phyloP scores from a whole-genome alignment of 2,329 filamentous ascomycete species.

The Trichoderma sp. region DNA sequence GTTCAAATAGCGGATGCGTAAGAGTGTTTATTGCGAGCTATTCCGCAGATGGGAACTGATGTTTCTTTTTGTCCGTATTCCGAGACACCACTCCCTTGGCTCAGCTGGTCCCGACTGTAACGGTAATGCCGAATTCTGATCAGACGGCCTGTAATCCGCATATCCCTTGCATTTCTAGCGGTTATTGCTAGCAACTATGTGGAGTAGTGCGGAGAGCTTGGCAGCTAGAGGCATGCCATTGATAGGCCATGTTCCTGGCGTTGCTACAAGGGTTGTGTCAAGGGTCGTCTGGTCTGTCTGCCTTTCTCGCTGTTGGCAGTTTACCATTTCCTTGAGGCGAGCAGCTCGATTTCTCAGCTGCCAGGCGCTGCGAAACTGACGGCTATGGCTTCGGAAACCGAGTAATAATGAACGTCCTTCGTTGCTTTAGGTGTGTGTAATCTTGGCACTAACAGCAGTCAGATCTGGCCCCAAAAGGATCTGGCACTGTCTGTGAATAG shows the following conservation, averaged over 20 bases:
- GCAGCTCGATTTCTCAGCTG: neutral
- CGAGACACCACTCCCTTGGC: constrained; percentile 22
- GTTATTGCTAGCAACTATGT: neutral
- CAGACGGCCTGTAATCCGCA: constrained; percentile 4
- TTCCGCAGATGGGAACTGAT: neutral
- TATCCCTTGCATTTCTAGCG: neutral
- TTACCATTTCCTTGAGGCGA: neutral
- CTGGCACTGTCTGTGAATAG: neutral
- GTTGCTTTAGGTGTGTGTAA: neutral
- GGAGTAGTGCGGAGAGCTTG: neutral
- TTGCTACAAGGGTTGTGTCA: neutral
- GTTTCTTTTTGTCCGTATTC: neutral
- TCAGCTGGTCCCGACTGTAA: neutral
- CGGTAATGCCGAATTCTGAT: neutral
- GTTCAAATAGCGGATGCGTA: neutral
- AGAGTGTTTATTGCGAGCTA: neutral
- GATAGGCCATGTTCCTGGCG: constrained; percentile 7
- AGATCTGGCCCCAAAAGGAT: neutral
- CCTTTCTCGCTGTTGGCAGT: neutral
- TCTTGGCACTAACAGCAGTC: neutral
- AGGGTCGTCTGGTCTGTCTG: neutral
- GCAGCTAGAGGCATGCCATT: neutral
- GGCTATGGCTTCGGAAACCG: neutral
- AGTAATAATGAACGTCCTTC: neutral
- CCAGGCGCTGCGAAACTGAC: neutral